Base-by-base conservation (phyloP, 306 rosid species). In the Arachis stenosperma region DNA sequence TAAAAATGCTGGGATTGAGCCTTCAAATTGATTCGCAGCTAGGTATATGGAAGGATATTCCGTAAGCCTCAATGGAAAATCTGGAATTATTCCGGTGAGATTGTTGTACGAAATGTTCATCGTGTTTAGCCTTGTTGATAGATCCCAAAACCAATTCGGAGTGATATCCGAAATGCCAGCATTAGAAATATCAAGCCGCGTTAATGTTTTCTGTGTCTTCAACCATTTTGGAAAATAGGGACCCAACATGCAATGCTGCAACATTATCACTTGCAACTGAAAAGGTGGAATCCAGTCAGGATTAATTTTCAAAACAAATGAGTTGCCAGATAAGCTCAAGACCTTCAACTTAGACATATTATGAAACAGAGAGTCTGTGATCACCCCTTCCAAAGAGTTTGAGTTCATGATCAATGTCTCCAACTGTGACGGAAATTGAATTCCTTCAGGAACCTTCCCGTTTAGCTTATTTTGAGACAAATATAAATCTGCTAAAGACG, bases 201-300 rank as follows among this genome's bases (percentile, higher is more conserved):
- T 12, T n/a, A 48, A 12, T 10, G 33, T 30, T 7, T n/a, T 43
- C 47, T 66, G 67, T 43, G 65, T 30, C 7, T 14, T 50, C 69
- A 65, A 52, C 74, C 74, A 66, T 47, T 65, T 58, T 3, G 68
- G 74, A 56, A 75, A 66, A 5, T 5, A 0, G 2, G 67, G 74
- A 75, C 79, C 74, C 8, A 75, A 9, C 30, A 30, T 33, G 40
- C 67, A 57, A 14, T 47, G 59, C 2, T 30, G 1, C 43, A 75
- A 0, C 4, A 0, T 0, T 15, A 75, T 33, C 3, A 0, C 2
- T 0, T 54, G 8, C 48, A 67, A 36, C 12, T 75, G 74, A 15
- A 75, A 75, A 4, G 60, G 8, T 4, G 74, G 61, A 11, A 46
- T 50, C 79, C 79, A 75, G 5, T 47, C 42, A 0, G 10, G 14